Conservation (phyloP, 2,329 filamentous ascomycete species). For the Ceratocystiopsis brevicomis region DNA sequence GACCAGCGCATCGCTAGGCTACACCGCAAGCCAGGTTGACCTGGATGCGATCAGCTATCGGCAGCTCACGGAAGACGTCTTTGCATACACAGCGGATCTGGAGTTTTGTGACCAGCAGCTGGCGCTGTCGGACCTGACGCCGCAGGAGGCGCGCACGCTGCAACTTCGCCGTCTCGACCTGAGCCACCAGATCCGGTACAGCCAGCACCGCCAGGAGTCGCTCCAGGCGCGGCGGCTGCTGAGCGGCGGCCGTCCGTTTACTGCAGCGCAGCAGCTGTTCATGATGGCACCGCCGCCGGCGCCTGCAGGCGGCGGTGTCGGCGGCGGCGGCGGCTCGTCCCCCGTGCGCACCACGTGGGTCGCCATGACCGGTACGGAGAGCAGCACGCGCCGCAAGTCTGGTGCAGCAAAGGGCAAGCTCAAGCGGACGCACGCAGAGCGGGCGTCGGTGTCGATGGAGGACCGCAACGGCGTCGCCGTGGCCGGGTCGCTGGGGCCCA, state of each 20-base stretch:
- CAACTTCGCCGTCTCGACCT: slow-evolving; percentile 25
- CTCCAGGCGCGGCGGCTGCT: slow-evolving; percentile 11
- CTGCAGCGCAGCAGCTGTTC: not conserved
- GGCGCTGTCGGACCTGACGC: slow-evolving; percentile 16
- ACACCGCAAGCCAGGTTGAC: slow-evolving; percentile 7
- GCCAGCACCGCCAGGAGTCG: slow-evolving; percentile 22
- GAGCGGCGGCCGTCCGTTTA: slow-evolving; percentile 4
- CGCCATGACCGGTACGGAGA: too few species aligned
- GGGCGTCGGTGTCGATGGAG: not conserved
- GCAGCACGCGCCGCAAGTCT: too few species aligned
- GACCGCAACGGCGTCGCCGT: not conserved
- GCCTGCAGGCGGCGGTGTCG: too few species aligned
- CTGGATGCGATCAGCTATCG: slow-evolving; percentile 15
- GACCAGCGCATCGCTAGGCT: not conserved
- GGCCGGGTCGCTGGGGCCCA: too few species aligned
- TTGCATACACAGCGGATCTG: slow-evolving; percentile 23
- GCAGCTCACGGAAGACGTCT: slow-evolving; percentile 24
- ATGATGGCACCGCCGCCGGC: too few species aligned
- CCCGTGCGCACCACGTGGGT: too few species aligned
- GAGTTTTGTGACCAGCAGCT: slow-evolving; percentile 23
- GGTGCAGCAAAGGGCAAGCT: too few species aligned
- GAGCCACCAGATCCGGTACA: slow-evolving; percentile 24
- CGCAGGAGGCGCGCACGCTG: slow-evolving; percentile 22
- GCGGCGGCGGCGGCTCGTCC: not conserved
- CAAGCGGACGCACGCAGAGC: not conserved